These are phyloP conservation scores for Acanthamoeba sp. DNA, from an alignment of 208 protist species.

Conservation along the genomic window DNA sequence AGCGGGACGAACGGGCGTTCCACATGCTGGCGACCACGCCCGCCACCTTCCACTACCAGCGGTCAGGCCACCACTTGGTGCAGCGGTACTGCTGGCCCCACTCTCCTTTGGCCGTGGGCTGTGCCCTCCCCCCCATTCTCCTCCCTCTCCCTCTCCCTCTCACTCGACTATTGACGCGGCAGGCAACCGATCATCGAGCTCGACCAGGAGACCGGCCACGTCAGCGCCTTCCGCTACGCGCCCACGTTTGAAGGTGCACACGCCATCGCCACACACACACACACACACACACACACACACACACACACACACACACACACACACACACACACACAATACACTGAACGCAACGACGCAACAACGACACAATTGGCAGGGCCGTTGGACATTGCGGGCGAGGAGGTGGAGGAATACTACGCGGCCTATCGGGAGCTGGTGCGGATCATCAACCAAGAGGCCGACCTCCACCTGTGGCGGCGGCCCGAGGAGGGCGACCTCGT, in stretches of 20 bases:
- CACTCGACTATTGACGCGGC: too few relatives aligned
- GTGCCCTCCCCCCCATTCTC: too few relatives aligned
- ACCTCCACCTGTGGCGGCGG: constrained; percentile 54
- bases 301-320: not conserved
- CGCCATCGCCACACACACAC: not conserved
- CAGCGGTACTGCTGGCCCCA: not conserved
- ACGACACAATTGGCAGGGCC: constrained; percentile 7
- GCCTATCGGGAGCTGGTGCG: constrained; percentile 55
- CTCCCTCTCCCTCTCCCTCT: too few relatives aligned
- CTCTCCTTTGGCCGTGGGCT: too few relatives aligned
- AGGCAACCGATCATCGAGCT: constrained; percentile 56
- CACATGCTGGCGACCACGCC: not conserved
- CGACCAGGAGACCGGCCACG: constrained; percentile 13
- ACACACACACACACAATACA: too few relatives aligned
- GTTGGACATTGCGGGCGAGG: constrained; percentile 13
- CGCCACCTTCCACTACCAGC: constrained; percentile 61
- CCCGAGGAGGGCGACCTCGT: constrained; percentile 42
- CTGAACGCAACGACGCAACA: not conserved
- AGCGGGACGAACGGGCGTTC: constrained; percentile 18
- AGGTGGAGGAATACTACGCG: constrained; percentile 58
- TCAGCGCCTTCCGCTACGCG: constrained; percentile 37
- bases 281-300: too few relatives aligned
- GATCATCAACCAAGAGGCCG: not conserved
- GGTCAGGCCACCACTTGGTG: constrained; percentile 6
- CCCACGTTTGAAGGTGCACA: constrained; percentile 62